Base-by-base conservation (phyloP, 2,329 filamentous ascomycete genomes). In the Trichoderma atrobrunneum region DNA sequence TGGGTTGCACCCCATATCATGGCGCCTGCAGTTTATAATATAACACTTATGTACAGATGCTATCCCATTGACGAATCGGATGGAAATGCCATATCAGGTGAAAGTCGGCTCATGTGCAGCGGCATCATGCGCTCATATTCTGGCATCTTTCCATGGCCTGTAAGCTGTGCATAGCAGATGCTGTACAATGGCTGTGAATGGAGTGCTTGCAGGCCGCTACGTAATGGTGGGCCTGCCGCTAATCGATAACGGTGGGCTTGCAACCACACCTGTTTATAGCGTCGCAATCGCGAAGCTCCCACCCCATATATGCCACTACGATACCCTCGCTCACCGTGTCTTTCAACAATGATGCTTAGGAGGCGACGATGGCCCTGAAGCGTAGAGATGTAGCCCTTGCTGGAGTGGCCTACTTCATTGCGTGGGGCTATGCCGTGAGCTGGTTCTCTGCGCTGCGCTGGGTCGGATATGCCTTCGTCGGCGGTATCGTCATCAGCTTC, bases 401-500 rank as follows among this genome's bases (percentile, higher is more conserved):
- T 81, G 88, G 87, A 81, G 81, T 92, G 80, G 90, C 87, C 81
- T 88, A 86, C 81, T 93, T 97, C 82, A 85, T 98, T 80, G 91
- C 93, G 80, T 98, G 95, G 95, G 93, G 93, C 74, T 91, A 95
- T 81, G 88, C 92, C 73, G 91, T 93, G 76, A 91, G 92, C 84
- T 97, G 92, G 91, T 86, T 94, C 77, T 94, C 95, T 34, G 84
- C 90, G 73, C 85, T 98, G 76, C 93, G 94, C 81, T 97, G 93
- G 87, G 87, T 93, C 56, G 93, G 92, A 77, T 93, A 97, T 82
- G 93, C 95, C 77, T 94, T 98, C 80, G 84, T 92, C 75, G 83
- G 88, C 75, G 95, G 96, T 75, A 84, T 87, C 74, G 76, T 91
- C 74, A 78, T 90, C 74, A 84, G 90, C 62, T 78, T 86, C 64